A percentile compares a stretch with the other conserved stretches of the same genome.
Conservation (phyloP, 176 grass and related monocot species). For the Eragrostis curvula region DNA sequence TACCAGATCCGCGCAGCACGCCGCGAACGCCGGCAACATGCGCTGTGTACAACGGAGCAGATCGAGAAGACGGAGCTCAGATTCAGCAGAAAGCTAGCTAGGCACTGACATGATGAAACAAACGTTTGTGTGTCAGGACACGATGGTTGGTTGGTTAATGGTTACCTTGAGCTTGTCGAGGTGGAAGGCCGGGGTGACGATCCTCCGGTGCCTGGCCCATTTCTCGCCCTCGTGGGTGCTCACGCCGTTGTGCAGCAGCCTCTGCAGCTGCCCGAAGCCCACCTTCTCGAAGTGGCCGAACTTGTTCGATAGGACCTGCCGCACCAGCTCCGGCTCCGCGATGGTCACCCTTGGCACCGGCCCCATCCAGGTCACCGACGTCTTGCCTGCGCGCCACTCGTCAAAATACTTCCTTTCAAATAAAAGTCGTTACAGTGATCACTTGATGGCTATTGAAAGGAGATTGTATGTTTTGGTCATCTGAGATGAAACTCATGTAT, state of each 20-base stretch:
- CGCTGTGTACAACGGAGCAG: too few relatives aligned
- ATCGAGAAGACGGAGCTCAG: too few relatives aligned
- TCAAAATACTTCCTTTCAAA: neutral
- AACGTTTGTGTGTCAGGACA: too few relatives aligned
- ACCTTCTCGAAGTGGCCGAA: slow-evolving; percentile 32
- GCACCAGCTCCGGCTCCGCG: slow-evolving; percentile 37
- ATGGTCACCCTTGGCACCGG: slow-evolving; percentile 34
- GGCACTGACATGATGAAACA: too few relatives aligned
- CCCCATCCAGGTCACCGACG: slow-evolving; percentile 43
- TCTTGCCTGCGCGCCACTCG: slow-evolving; percentile 44
- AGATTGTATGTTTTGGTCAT: too few relatives aligned
- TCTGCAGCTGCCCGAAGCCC: neutral
- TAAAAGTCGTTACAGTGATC: neutral
- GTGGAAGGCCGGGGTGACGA: slow-evolving; percentile 61
- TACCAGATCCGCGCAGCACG: slow-evolving; percentile 45
- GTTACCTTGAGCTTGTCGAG: slow-evolving; percentile 64
- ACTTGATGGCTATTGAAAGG: neutral
- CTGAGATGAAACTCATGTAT: too few relatives aligned
- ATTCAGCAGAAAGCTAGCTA: too few relatives aligned
- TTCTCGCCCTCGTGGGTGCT: slow-evolving; percentile 39
- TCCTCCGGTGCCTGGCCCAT: slow-evolving; percentile 56
- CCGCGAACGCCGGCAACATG: slow-evolving; percentile 52
- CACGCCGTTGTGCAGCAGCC: slow-evolving; percentile 24
- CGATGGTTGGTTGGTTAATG: too few relatives aligned
- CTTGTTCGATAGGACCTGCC: slow-evolving; percentile 51